Evolutionary conservation across 176 grass and related monocot species (phyloP), one percentile per base, ranked within the genome.

Genomic region (Ampelocalamus luodianensis): DNA sequence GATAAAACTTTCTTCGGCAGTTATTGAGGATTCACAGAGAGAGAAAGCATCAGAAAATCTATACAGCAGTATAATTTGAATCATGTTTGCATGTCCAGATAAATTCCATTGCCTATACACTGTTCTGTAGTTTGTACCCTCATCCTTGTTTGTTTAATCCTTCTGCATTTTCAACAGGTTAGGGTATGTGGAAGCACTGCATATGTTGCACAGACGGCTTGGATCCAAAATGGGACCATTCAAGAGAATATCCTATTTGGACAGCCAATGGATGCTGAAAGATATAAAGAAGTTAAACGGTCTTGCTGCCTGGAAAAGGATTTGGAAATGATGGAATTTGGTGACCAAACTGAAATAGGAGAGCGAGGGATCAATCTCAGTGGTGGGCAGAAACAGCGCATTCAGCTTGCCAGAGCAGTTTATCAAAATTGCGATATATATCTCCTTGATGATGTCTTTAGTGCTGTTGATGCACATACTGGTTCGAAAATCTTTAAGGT

Each of bases 291-390:
- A 68, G 87, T 89, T 67, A 61, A 81, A 59, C 90, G 10, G 14
- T 88, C 85, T 34, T 92, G 90, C 63, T 87, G 90, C 87, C 73
- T 92, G 22, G 79, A 84, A 74, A 92, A 77, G 84, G 46, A 49
- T 49, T 49, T 49, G 46, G 46, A 49, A 49, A 49, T 49, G 46
- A 49, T 49, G 46, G 46, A 92, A 82, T 92, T 89, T 43, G 90
- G 87, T 32, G 90, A 92, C 56, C 87, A 92, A 48, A 92, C 90
- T 65, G 87, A 92, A 82, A 92, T 92, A n/a, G 90, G 90, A 12
- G 90, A 92, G 46, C 70, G 90, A 61, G 90, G 90, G 48, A 92
- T 92, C 76, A 92, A 92, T 79, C 87, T 92, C 53, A 92, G 90
- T 37, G 90, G 90, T 45, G 90, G 90, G 37, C 90, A 89, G 44